phyloP scores from a whole-genome alignment of 139 green algal species.

The Volvox africanus region DNA sequence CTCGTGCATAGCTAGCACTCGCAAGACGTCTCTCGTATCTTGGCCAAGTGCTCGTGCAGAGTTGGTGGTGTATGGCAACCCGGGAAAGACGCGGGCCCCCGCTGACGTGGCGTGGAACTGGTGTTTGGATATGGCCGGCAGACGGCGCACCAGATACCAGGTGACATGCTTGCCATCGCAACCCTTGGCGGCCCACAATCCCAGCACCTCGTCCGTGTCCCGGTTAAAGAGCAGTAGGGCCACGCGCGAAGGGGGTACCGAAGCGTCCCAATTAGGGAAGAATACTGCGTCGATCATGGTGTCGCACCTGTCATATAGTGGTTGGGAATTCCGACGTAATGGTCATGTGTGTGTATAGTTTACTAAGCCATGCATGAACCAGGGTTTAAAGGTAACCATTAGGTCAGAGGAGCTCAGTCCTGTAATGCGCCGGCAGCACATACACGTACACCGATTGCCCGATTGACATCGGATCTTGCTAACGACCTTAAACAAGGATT shows the following conservation, averaged over 20 bases:
- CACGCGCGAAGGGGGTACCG: background rate
- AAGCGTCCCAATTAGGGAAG: background rate
- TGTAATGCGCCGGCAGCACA: too few relatives aligned
- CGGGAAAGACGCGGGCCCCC: background rate
- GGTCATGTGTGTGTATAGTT: too few relatives aligned
- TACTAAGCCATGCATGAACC: too few relatives aligned
- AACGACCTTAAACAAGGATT: too few relatives aligned
- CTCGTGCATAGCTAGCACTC: background rate
- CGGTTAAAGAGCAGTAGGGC: constrained; percentile 16
- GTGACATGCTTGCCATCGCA: background rate
- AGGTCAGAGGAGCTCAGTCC: too few relatives aligned
- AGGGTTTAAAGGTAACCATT: too few relatives aligned
- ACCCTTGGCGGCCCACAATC: background rate
- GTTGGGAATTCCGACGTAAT: too few relatives aligned
- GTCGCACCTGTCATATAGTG: too few relatives aligned
- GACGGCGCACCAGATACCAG: background rate
- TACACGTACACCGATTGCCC: too few relatives aligned
- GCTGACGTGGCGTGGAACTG: background rate
- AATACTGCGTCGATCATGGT: too few relatives aligned
- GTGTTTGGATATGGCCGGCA: background rate
- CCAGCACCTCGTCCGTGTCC: background rate
- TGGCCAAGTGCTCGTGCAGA: background rate
- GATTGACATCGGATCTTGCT: too few relatives aligned
- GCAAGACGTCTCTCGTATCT: background rate
- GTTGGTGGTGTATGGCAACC: background rate